Evolutionary conservation across 306 rosid species (phyloP), one percentile per base, ranked within the genome.

Genomic region (Sindora glabra): DNA sequence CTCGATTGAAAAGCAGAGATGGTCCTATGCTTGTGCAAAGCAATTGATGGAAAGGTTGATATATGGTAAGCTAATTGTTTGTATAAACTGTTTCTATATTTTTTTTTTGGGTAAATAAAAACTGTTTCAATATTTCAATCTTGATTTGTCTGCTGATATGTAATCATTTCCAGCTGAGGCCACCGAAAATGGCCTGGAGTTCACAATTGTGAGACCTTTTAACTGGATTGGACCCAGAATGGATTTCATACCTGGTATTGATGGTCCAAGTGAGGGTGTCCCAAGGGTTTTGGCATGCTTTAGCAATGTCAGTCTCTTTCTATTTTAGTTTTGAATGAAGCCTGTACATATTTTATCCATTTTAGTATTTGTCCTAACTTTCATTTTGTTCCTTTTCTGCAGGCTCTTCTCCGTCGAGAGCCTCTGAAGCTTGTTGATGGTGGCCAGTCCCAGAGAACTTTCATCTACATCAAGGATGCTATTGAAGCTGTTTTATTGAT

Each of bases 391-490:
- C 48, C 19, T 45, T 69, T 51, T 75, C 15, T 68, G 53, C 80
- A 90, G 97, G 84, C 84, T 75, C 97, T 90, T 62, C 90, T 90
- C 30, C 90, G 97, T 12, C 64, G 54, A 11, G 97, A 90, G 67
- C 97, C 97, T 23, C 90, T 90, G 67, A 90, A 90, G 84, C 97
- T 90, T 34, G 97, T 90, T 27, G 97, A 90, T 55, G 97, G 97
- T 14, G 97, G 97, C n/a, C 68, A 84, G 68, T 90, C 97, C 56
- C 97, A 90, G 59, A 90, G 97, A 75, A 90, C 97, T 45, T 90
- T 90, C 17, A 59, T 90, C 19, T 90, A 80, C 71, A 90, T 90
- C 11, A 90, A 78, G 78, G 97, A 90, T 74, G 94, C 97, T 1
- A 90, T 90, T 59, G 97, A 90, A 70, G 97, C 94, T 64, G 97